Evolutionary conservation across 371 early-diverging fungal genomes (phyloP).

Genomic region (Syncephalastrum sp.): DNA sequence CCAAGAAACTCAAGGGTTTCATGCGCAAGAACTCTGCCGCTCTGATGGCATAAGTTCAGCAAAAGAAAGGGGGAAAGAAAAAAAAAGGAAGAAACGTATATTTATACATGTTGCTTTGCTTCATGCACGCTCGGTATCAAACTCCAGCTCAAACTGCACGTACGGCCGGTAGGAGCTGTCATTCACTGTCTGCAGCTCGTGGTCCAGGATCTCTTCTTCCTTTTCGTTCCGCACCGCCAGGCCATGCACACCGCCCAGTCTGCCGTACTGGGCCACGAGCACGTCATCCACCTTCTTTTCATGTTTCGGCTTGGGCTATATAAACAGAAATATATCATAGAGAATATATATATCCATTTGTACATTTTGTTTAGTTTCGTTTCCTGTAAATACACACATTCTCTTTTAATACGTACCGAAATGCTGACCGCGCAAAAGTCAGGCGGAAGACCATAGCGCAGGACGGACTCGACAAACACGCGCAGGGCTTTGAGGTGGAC

Average conservation of each 20-base stretch:
- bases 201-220: conserved; percentile 70
- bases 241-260: conserved; percentile 61
- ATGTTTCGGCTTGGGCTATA: conserved; percentile 70
- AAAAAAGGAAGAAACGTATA: too few species aligned
- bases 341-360: conserved; percentile 14
- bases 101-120: too few species aligned
- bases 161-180: conserved; percentile 90
- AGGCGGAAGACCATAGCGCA: conserved; percentile 96
- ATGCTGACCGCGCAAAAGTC: conserved; percentile 88
- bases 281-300: conserved; percentile 75
- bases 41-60: too few species aligned
- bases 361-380: conserved; percentile 1
- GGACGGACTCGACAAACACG: conserved; percentile 93
- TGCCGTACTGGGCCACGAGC: conserved; percentile 67
- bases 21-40: too few species aligned
- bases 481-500: conserved; percentile 92
- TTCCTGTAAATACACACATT: background rate
- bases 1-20: too few species aligned
- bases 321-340: too few species aligned
- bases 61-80: too few species aligned
- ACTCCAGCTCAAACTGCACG: conserved; percentile 78
- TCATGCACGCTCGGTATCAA: conserved; percentile 49
- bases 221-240: conserved; percentile 26
- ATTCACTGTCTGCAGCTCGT: conserved; percentile 75
- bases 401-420: conserved; percentile 40